phyloP scores from a whole-genome alignment of 164 flowering plant species.

The Nymphaea thermarum region DNA sequence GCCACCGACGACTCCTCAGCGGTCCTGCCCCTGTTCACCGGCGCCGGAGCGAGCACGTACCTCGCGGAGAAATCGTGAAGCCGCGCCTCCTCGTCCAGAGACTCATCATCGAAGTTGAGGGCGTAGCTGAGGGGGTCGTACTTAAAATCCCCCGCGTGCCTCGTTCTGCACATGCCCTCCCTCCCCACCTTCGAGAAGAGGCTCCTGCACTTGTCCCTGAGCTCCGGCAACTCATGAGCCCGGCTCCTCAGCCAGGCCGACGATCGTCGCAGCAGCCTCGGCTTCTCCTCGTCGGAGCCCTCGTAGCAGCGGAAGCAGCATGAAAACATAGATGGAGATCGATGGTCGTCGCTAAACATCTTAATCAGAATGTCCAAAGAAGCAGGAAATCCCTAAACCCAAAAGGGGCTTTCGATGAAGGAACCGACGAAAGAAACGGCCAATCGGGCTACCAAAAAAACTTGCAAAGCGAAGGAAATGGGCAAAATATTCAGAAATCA shows the following conservation, averaged over 20 bases:
- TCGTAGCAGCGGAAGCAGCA: slow-evolving; percentile 19
- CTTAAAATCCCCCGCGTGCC: slow-evolving; percentile 25
- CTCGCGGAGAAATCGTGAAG: slow-evolving; percentile 23
- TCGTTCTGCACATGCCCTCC: slow-evolving; percentile 3
- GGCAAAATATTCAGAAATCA: too few relatives aligned
- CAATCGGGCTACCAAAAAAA: too few relatives aligned
- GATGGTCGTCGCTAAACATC: background rate
- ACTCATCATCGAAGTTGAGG: slow-evolving; percentile 43
- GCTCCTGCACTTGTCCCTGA: slow-evolving; percentile 19
- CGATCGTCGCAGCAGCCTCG: slow-evolving; percentile 13
- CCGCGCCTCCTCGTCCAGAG: slow-evolving; percentile 17
- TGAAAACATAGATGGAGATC: slow-evolving; percentile 10
- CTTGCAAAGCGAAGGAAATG: too few relatives aligned
- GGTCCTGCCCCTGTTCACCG: background rate
- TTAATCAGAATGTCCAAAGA: too few relatives aligned
- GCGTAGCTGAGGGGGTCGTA: slow-evolving; percentile 56
- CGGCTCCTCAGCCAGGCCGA: slow-evolving; percentile 21
- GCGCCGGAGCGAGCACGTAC: slow-evolving; percentile 15
- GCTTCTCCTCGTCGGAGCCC: slow-evolving; percentile 5
- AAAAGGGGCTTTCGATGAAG: too few relatives aligned
- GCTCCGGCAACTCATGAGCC: slow-evolving; percentile 23
- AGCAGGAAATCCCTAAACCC: too few relatives aligned
- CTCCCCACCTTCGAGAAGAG: slow-evolving; percentile 16
- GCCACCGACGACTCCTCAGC: background rate
- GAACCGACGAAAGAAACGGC: too few relatives aligned